Evolutionary conservation across 495 filamentous ascomycete species (phyloP).

Genomic region (Hyaloscypha finlandica): DNA sequence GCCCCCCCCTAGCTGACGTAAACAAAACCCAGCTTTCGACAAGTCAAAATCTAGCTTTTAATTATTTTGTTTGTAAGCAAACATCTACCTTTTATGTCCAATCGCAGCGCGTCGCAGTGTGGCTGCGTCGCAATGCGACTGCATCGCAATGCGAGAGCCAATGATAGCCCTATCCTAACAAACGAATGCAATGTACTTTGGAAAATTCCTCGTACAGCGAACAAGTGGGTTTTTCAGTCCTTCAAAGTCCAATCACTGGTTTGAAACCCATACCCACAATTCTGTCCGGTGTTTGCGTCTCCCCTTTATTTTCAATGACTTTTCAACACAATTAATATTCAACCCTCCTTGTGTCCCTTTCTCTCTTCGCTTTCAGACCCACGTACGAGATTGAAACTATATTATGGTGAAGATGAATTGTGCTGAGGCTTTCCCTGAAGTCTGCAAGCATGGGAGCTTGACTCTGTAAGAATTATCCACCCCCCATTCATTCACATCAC

Average conservation of each 20-base stretch:
- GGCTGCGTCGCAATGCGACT: constrained; percentile 9
- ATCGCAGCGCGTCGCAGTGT: constrained; percentile 9
- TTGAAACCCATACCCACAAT: background rate
- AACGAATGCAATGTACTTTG: constrained; percentile 7
- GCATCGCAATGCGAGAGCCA: constrained; percentile 8
- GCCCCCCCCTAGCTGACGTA: too few relatives aligned
- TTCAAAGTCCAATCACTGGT: background rate
- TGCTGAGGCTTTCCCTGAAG: background rate
- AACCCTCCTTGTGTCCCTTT: background rate
- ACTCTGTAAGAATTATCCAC: constrained; percentile 2
- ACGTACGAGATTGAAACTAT: background rate
- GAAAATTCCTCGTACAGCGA: constrained; percentile 3
- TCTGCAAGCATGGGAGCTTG: background rate
- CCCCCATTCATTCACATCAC: background rate
- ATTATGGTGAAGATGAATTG: constrained; percentile 3
- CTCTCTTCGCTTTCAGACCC: background rate
- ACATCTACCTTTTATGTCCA: constrained; percentile 5
- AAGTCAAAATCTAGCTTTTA: too few relatives aligned
- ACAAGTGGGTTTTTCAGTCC: background rate
- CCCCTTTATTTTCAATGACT: background rate
- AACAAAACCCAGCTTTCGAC: too few relatives aligned
- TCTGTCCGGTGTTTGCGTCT: background rate
- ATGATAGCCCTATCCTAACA: background rate
- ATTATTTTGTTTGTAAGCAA: background rate
- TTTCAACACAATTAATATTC: background rate